phyloP scores from a whole-genome alignment of 2,329 filamentous ascomycete species.

The Amauroascus verrucosus region DNA sequence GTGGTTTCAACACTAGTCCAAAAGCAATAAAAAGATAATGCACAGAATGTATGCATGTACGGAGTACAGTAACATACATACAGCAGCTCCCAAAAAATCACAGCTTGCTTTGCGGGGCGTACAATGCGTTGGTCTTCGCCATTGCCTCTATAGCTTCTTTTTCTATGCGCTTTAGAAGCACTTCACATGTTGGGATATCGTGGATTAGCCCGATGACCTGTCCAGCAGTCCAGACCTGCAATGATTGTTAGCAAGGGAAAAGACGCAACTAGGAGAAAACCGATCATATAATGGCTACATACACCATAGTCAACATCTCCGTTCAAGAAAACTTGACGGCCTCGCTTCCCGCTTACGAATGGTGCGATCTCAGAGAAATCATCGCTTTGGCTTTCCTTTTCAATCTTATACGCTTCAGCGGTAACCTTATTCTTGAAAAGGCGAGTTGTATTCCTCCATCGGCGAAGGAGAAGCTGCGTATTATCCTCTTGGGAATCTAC shows the following conservation, averaged over 20 bases:
- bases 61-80: too few relatives aligned
- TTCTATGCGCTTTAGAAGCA: constrained; percentile 61
- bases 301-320: constrained; percentile 86
- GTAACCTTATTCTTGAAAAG: constrained; percentile 87
- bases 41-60: too few relatives aligned
- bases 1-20: too few relatives aligned
- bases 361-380: constrained; percentile 84
- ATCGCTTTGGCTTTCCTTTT: constrained; percentile 69
- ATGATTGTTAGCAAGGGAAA: neutral
- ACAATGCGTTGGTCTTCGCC: constrained; percentile 48
- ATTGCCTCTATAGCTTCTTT: constrained; percentile 61
- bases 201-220: constrained; percentile 87
- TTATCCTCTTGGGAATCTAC: constrained; percentile 81
- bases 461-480: constrained; percentile 73
- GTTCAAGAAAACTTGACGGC: constrained; percentile 81
- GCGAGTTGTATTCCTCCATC: constrained; percentile 87
- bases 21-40: too few relatives aligned
- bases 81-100: constrained; percentile 6
- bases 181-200: constrained; percentile 67
- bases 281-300: constrained; percentile 34
- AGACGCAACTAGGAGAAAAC: constrained; percentile 10
- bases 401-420: constrained; percentile 67
- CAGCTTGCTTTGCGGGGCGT: constrained; percentile 23
- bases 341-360: constrained; percentile 80
- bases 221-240: constrained; percentile 86